Conservation (phyloP, 257 asterid species). For the Paulownia fortunei region DNA sequence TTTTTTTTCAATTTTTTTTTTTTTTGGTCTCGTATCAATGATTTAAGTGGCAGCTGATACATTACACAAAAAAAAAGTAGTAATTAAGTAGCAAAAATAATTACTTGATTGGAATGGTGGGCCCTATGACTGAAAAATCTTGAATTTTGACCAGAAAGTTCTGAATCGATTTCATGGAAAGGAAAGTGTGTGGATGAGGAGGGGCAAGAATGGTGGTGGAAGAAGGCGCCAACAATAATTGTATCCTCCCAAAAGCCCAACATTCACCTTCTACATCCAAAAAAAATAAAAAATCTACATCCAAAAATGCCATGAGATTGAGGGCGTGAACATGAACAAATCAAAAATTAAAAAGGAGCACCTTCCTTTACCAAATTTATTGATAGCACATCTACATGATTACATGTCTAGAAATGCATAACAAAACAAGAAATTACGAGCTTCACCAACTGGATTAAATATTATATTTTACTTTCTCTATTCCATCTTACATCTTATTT, state of each 20-base stretch:
- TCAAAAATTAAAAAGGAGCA: background rate
- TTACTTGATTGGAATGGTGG: background rate
- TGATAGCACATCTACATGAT: background rate
- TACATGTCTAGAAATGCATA: background rate
- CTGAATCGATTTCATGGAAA: background rate
- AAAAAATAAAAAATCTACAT: background rate
- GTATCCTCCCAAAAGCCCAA: slow-evolving; percentile 31
- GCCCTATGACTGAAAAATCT: background rate
- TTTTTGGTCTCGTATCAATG: background rate
- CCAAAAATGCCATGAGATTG: background rate
- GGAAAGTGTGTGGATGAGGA: background rate
- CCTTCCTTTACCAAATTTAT: background rate
- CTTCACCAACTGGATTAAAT: too few species aligned
- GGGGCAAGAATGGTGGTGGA: background rate
- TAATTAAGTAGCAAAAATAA: background rate
- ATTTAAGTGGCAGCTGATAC: background rate
- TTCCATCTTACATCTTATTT: too few species aligned
- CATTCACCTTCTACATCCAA: slow-evolving; percentile 4
- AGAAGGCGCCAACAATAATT: slow-evolving; percentile 19
- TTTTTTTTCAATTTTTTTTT: too few species aligned
- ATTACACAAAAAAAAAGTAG: background rate
- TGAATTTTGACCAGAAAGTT: slow-evolving; percentile 25
- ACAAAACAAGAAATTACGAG: too few species aligned
- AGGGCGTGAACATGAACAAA: background rate
- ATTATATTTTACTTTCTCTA: too few species aligned